Evolutionary conservation across 371 early-diverging fungal genomes (phyloP), one percentile per base, ranked within the genome.

Genomic region (Rhizopus delemar): DNA sequence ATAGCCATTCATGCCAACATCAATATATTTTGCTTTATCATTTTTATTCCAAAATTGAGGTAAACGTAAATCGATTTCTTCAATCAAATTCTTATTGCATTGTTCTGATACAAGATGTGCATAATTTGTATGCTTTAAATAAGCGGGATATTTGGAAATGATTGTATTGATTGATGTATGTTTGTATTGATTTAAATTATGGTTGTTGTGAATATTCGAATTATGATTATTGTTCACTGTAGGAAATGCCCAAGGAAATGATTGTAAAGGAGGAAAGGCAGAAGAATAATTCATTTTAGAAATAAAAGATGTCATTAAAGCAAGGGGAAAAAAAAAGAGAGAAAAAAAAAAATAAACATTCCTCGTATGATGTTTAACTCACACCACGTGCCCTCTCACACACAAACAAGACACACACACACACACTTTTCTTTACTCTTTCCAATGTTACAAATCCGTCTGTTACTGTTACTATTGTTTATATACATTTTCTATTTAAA

Each of bases 11-110:
- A 69, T 64, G 7, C 75, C 68, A 11, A 89, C 66, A 43, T 80
- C 77, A 12, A 86, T 69, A 36, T 71, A 66, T 11, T 71, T 60
- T 11, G 80, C 82, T 63, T 81, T 84, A 59, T 86, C 85, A 6
- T 71, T 70, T 13, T 66, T 64, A 57, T 78, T 87, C 90, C 88
- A 89, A 35, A 72, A 72, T 4, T 84, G 76, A 1, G 90, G 90
- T 32, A 87, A 64, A 29, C 74, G 66, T 15, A 76, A 53, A 41
- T 76, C 77, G 8, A 63, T 32, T 12, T 57, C 55, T 15, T 53
- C 57, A 15, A 53, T 63, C 60, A 22, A 43, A 43, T 15, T 48
- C 41, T 57, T 50, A 7, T 70, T 55, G 55, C 70, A 74, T 53
- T 78, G 79, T 38, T 71, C 70, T 13, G 59, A 38, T 0, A 68